Base-by-base conservation (phyloP, 768 basidiomycete species). In the Leucocoprinus birnbaumii region DNA sequence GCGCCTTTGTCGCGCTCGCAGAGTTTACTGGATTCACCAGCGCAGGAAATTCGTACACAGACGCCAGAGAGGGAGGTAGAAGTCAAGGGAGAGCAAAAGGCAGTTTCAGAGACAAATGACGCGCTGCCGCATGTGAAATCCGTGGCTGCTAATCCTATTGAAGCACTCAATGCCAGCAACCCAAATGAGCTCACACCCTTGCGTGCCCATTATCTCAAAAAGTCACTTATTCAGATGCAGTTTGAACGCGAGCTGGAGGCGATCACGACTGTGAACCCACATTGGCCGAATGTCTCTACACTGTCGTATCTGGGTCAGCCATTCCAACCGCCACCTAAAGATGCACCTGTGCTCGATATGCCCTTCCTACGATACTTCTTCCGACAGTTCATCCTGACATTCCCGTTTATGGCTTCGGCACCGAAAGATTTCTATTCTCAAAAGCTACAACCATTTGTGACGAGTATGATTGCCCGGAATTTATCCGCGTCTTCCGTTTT, bases 141-240 rank as follows among this genome's bases (percentile, higher is more conserved):
- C 7, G 19, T 49, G 26, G 47, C 48, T 19, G n/a, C 38, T 42
- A 43, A 44, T 34, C 54, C 54, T 21, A 31, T 55, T 10, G 47
- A 55, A 55, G 38, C 54, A 18, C 31, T 55, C 6, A 34, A 49
- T 9, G 54, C 27, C 22, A 48, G n/a, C 19, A 21, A 55, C 40
- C 48, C 54, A 34, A 44, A 47, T 16, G 70, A 73, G 48, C 83
- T 98, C 47, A 91, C 93, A 1, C 91, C 96, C 11, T 74, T 95
- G 46, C 87, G 95, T 41, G 94, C 95, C 3, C 97, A 99, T 67
- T 99, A 99, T 71, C 90, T 99, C 68, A 99, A 98, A 78, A 98
- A 98, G 71, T 82, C 91, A 16, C 85, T 99, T 53, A 80, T 98
- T 42, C 84, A 89, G 61, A 85, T 98, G 49, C 87, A 98, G 68